Percentiles rank a stretch among this genome's conserved stretches.
These are phyloP conservation scores for Ustilago esculenta DNA, from an alignment of 1,284 basidiomycete species.

Conservation along the genomic window DNA sequence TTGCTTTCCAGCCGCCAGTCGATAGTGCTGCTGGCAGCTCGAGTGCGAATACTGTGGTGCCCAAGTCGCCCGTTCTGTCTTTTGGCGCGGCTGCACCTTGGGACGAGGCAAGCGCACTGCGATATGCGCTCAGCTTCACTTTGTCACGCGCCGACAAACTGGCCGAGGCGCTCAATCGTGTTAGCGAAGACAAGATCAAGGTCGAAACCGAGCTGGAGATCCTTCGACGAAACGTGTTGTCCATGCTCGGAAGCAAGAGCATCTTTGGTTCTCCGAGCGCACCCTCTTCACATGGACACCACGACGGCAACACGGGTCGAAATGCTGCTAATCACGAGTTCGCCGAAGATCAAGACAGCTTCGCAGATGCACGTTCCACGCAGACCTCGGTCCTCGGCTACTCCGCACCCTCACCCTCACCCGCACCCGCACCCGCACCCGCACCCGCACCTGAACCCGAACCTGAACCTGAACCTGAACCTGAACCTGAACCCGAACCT, in stretches of 20 bases:
- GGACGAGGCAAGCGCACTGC: conserved; percentile 23
- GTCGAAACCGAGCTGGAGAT: conserved; percentile 29
- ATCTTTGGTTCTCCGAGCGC: conserved; percentile 5
- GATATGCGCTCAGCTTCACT: conserved; percentile 28
- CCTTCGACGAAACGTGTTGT: conserved; percentile 27
- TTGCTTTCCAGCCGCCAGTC: conserved; percentile 21
- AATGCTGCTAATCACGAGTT: not conserved
- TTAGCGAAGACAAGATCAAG: conserved; percentile 20
- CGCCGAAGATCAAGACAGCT: not conserved
- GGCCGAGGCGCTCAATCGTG: conserved; percentile 16
- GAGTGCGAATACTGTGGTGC: not conserved
- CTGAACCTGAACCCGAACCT: too few relatives aligned
- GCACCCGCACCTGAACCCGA: too few relatives aligned
- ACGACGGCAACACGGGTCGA: not conserved
- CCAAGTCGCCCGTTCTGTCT: not conserved
- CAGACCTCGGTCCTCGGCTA: too few relatives aligned
- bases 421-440: too few relatives aligned
- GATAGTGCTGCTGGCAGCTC: not conserved
- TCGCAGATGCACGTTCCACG: not conserved
- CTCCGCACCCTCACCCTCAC: too few relatives aligned
- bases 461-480: too few relatives aligned
- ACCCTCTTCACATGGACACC: not conserved
- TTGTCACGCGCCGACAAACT: conserved; percentile 21
- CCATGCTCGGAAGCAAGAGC: conserved; percentile 20
- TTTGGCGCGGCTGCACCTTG: not conserved